Base-by-base conservation (phyloP, 1,284 basidiomycete genomes). In the Kalmanozyma brasiliensis region DNA sequence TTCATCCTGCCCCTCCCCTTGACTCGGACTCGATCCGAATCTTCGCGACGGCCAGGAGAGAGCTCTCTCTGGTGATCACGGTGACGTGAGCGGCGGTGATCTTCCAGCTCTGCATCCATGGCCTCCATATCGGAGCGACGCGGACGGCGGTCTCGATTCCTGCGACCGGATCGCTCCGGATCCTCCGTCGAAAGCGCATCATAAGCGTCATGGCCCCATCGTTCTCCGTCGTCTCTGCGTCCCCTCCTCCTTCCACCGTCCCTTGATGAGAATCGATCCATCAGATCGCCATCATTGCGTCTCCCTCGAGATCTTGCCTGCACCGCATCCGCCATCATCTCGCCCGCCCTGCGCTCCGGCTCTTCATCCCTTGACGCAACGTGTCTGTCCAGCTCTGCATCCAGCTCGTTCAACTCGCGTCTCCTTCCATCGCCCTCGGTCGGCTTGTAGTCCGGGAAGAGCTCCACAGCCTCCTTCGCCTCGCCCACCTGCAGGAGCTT, bases 401-500 rank as follows among this genome's bases (percentile, higher is more conserved):
- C 62, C 17, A 74, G 46, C 19, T 63, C 46, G 10, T 67, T 56
- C 72, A 77, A 55, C 23, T 29, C 41, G 14, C 53, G 46, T 22
- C 40, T 24, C 10, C 51, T n/a, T 1, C 32, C 60, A 8, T 40
- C 61, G n/a, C 29, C 16, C 14, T 20, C 17, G 7, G 43, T 22
- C 4, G 63, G 42, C 44, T 59, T 46, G 36, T 59, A 57, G 32
- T 62, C 60, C 8, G 63, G 73, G 53, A 61, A 75, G 26, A 75
- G 55, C 57, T 77, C 75, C 1, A 38, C 44, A 11, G 51, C 51
- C 30, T 69, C 68, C 2, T 37, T n/a, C 14, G 56, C 51, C 24
- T 74, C 69, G 16, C 77, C 79, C 0, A 81, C 72, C 8, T 76
- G 49, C 11, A 81, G 41, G 32, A 79, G 60, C 19, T 70, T 73